Evolutionary conservation across 2,329 filamentous ascomycete species (phyloP).

Genomic region (Sclerotinia minor): DNA sequence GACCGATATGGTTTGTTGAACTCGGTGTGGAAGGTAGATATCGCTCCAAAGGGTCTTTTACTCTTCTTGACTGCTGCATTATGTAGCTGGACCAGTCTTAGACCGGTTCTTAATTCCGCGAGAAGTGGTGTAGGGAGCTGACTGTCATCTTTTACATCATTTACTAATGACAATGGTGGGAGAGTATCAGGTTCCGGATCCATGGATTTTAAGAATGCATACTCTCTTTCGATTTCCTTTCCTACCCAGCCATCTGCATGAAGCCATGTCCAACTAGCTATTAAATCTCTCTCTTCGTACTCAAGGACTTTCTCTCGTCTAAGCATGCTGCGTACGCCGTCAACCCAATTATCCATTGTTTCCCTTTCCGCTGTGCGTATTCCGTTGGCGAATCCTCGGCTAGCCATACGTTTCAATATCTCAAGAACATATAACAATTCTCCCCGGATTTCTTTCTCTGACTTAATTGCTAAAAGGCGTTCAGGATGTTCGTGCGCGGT

Average conservation of each 20-base stretch:
- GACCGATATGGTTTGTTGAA: slow-evolving; percentile 91
- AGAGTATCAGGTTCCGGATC: slow-evolving; percentile 59
- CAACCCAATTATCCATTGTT: slow-evolving; percentile 78
- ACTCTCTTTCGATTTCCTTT: slow-evolving; percentile 74
- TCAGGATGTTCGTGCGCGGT: slow-evolving; percentile 87
- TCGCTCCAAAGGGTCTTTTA: slow-evolving; percentile 81
- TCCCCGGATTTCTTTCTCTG: slow-evolving; percentile 79
- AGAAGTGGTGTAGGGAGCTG: slow-evolving; percentile 73
- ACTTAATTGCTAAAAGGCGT: slow-evolving; percentile 80
- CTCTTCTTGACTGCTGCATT: slow-evolving; percentile 86
- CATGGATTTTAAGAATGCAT: slow-evolving; percentile 78
- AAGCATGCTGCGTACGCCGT: slow-evolving; percentile 74
- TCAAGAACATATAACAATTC: slow-evolving; percentile 88
- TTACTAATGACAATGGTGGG: slow-evolving; percentile 66
- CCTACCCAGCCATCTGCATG: slow-evolving; percentile 69
- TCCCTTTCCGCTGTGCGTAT: slow-evolving; percentile 75
- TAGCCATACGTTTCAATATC: slow-evolving; percentile 86
- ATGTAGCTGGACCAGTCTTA: slow-evolving; percentile 81
- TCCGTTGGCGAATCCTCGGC: slow-evolving; percentile 80
- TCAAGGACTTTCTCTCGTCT: slow-evolving; percentile 76
- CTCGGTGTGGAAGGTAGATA: slow-evolving; percentile 87
- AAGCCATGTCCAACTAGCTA: slow-evolving; percentile 78
- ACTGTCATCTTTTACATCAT: slow-evolving; percentile 43
- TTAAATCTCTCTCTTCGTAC: slow-evolving; percentile 62
- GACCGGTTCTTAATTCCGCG: slow-evolving; percentile 70